phyloP scores from a whole-genome alignment of 2,329 filamentous ascomycete species.

The Whalleya microplaca region DNA sequence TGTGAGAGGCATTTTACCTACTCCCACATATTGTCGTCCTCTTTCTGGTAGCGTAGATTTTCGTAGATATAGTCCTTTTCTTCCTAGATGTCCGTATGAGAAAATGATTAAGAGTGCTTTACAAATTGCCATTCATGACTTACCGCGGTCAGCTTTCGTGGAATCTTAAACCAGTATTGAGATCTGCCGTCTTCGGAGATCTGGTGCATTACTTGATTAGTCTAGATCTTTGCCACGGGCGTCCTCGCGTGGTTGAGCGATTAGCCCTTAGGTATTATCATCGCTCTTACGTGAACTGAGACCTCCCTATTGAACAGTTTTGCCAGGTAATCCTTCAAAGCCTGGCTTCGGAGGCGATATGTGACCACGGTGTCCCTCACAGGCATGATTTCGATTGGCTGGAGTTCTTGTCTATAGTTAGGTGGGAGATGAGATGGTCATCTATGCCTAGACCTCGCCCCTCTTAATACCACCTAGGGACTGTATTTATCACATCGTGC shows the following conservation, averaged over 20 bases:
- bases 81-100: conserved; percentile 1
- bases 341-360: conserved; percentile 9
- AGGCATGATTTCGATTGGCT: not conserved
- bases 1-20: not conserved
- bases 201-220: conserved; percentile 1
- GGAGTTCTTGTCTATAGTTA: not conserved
- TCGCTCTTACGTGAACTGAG: conserved; percentile 4
- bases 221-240: not conserved
- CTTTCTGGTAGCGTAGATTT: conserved; percentile 4
- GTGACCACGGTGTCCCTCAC: conserved; percentile 7
- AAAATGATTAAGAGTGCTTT: not conserved
- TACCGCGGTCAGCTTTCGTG: conserved; percentile 7
- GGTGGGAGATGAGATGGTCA: not conserved
- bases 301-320: conserved; percentile 6
- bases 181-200: conserved; percentile 3
- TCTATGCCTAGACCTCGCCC: not conserved
- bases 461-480: not conserved
- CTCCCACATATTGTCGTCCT: not conserved
- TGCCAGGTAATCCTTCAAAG: conserved; percentile 4
- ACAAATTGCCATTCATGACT: not conserved
- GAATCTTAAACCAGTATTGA: conserved; percentile 8
- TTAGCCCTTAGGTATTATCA: not conserved
- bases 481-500: not conserved
- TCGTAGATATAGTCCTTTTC: conserved; percentile 10
- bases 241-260: not conserved